A percentile compares a stretch with the other conserved stretches of the same genome.
phyloP scores from a whole-genome alignment of 139 green algal species.

The Astrephomene gubernaculifera region DNA sequence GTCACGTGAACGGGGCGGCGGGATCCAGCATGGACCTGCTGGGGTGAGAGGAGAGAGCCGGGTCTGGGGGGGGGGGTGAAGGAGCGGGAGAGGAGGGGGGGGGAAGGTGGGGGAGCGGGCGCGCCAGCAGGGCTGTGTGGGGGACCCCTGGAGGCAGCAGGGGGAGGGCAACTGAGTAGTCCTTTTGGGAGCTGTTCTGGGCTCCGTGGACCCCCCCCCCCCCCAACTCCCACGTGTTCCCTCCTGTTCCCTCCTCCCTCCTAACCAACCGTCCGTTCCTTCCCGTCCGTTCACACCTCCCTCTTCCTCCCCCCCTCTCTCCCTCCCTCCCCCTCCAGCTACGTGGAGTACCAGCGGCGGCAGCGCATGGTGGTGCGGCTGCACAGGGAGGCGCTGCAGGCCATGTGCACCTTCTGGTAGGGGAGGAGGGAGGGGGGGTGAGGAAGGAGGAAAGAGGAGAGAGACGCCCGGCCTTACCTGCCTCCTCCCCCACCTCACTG shows the following conservation, averaged over 20 bases:
- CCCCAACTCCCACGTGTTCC: background rate
- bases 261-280: background rate
- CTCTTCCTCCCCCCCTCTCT: background rate
- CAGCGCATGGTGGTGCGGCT: constrained; percentile 39
- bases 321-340: background rate
- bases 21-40: constrained; percentile 26
- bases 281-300: background rate
- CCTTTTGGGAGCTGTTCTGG: background rate
- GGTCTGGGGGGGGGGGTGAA: background rate
- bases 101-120: background rate
- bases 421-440: background rate
- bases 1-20: background rate
- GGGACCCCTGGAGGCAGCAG: background rate
- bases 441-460: no score
- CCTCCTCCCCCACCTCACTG: no score
- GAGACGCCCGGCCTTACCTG: no score
- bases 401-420: constrained; percentile 41
- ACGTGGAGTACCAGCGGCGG: constrained; percentile 43
- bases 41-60: background rate
- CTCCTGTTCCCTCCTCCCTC: background rate
- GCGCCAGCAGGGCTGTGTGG: background rate
- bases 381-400: constrained; percentile 27
- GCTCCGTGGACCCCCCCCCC: background rate
- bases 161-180: no score
- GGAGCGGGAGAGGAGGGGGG: background rate